A percentile compares a stretch with the other conserved stretches of the same genome.
Conservation (phyloP, 495 filamentous ascomycete genomes). For the Penicillium steckii region DNA sequence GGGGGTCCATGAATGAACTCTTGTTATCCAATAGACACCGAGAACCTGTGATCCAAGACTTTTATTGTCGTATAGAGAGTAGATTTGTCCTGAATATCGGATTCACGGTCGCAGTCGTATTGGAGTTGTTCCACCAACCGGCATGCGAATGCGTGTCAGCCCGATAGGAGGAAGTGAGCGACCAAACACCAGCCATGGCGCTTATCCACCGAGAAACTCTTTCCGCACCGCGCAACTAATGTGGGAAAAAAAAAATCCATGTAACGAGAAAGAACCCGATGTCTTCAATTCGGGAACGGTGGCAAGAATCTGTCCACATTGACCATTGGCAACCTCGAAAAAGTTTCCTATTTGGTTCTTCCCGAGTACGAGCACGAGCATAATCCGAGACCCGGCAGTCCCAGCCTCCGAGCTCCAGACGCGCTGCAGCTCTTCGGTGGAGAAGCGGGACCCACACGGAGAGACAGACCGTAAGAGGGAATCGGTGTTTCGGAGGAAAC, state of each 20-base stretch:
- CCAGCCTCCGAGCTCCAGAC: not conserved
- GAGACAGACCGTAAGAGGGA: too few species aligned
- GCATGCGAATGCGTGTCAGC: not conserved
- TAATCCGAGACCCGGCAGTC: not conserved
- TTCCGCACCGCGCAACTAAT: too few species aligned
- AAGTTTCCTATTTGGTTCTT: not conserved
- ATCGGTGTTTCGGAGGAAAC: too few species aligned
- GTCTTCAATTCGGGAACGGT: too few species aligned
- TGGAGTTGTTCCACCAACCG: not conserved
- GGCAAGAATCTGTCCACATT: too few species aligned
- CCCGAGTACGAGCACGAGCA: not conserved
- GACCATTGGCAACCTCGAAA: too few species aligned
- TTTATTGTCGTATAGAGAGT: too few species aligned
- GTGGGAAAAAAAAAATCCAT: too few species aligned
- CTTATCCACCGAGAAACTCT: not conserved
- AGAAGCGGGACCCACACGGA: not conserved
- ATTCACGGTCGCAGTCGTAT: not conserved
- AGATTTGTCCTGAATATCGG: too few species aligned
- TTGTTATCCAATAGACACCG: too few species aligned
- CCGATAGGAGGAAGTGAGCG: not conserved
- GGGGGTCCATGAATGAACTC: not conserved
- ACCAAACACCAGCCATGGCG: not conserved
- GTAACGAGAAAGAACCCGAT: too few species aligned
- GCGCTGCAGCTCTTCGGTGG: not conserved
- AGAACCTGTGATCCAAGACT: too few species aligned